These are phyloP conservation scores for Blastomyces silverae DNA, from an alignment of 2,329 filamentous ascomycete species.

Conservation along the genomic window DNA sequence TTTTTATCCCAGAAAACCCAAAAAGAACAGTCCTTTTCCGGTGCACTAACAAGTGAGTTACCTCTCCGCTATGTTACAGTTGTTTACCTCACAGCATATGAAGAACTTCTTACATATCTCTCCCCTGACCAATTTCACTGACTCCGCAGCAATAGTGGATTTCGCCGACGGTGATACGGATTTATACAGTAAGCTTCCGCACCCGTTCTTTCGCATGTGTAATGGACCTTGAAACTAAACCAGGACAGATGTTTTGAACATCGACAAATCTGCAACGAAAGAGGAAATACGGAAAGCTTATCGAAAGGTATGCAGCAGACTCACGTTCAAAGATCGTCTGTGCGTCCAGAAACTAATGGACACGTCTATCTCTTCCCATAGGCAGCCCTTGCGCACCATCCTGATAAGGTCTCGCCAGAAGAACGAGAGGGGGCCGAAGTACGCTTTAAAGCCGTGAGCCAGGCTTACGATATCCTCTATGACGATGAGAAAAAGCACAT, in stretches of 20 bases:
- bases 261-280: constrained; percentile 63
- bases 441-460: constrained; percentile 86
- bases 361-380: constrained; percentile 34
- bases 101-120: neutral
- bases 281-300: constrained; percentile 93
- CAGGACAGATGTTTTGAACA: constrained; percentile 64
- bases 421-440: constrained; percentile 69
- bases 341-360: constrained; percentile 5
- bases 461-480: constrained; percentile 95
- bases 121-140: neutral
- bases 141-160: constrained; percentile 29
- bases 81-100: neutral
- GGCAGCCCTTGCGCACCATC: constrained; percentile 83
- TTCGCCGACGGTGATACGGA: constrained; percentile 45
- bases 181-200: constrained; percentile 58
- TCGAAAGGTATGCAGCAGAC: constrained; percentile 62
- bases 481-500: constrained; percentile 89
- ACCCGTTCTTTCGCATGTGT: neutral
- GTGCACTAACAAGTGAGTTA: neutral
- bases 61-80: neutral
- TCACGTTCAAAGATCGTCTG: constrained; percentile 1
- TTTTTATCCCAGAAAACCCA: neutral
- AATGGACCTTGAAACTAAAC: constrained; percentile 1
- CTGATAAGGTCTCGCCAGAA: constrained; percentile 87
- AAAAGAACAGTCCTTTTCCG: neutral